Percentiles rank a stretch among this genome's conserved stretches.
phyloP scores from a whole-genome alignment of 2,329 filamentous ascomycete genomes.

The Pseudogymnoascus sp. region DNA sequence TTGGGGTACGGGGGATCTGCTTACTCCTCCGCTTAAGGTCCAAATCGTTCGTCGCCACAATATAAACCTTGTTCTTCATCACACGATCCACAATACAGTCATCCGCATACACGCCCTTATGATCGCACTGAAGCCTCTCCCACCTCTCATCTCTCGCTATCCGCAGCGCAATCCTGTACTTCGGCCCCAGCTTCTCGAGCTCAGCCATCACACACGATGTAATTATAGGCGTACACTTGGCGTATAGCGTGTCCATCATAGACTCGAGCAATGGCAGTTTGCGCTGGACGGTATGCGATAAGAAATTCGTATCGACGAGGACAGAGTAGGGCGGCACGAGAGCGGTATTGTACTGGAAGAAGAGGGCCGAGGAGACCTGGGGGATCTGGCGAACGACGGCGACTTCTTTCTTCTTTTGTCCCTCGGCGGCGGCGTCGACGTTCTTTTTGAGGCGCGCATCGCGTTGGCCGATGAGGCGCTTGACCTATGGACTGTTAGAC shows the following conservation, averaged over 20 bases:
- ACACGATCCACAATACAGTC: slow-evolving; percentile 69
- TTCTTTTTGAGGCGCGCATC: slow-evolving; percentile 80
- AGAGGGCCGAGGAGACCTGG: slow-evolving; percentile 73
- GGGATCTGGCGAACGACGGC: slow-evolving; percentile 69
- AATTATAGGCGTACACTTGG: slow-evolving; percentile 78
- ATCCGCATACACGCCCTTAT: slow-evolving; percentile 78
- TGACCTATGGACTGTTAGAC: slow-evolving; percentile 41
- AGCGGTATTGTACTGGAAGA: slow-evolving; percentile 82
- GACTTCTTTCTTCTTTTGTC: slow-evolving; percentile 45
- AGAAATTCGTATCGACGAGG: slow-evolving; percentile 78
- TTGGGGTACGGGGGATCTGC: background rate
- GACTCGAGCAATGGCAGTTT: slow-evolving; percentile 81
- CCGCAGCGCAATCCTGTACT: slow-evolving; percentile 73
- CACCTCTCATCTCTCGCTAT: slow-evolving; percentile 83
- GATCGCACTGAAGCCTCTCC: slow-evolving; percentile 74
- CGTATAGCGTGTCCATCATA: slow-evolving; percentile 88
- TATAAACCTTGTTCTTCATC: slow-evolving; percentile 64
- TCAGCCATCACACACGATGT: slow-evolving; percentile 73
- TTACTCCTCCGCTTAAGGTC: slow-evolving; percentile 61
- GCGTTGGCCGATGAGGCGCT: slow-evolving; percentile 71
- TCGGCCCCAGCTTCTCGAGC: slow-evolving; percentile 75
- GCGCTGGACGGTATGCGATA: slow-evolving; percentile 77
- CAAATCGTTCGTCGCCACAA: slow-evolving; percentile 65
- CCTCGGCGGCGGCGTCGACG: slow-evolving; percentile 56
- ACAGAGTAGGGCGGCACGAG: slow-evolving; percentile 69